These are phyloP conservation scores for Sicyos baderoa DNA, from an alignment of 306 rosid genomes.

Conservation along the genomic window DNA sequence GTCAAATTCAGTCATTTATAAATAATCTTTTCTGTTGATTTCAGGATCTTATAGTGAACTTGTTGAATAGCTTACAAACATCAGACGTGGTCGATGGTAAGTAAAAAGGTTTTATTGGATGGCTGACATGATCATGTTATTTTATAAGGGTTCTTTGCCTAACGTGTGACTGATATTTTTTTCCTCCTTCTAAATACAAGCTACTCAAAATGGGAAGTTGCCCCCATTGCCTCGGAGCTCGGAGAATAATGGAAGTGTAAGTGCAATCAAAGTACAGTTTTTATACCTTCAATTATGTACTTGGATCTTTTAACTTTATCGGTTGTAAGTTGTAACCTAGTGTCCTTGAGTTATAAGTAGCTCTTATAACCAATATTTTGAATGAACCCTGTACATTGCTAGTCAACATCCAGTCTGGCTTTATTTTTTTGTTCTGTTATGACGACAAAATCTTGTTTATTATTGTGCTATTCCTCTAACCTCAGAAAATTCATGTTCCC, in stretches of 20 bases:
- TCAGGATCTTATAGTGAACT: constrained; percentile 78
- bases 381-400: not conserved
- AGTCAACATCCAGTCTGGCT: not conserved
- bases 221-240: constrained; percentile 72
- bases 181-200: constrained; percentile 43
- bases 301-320: not conserved
- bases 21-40: constrained; percentile 26
- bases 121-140: not conserved
- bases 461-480: not conserved
- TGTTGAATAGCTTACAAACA: constrained; percentile 64
- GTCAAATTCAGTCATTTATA: constrained; percentile 20
- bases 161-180: constrained; percentile 14
- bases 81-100: constrained; percentile 70
- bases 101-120: constrained; percentile 25
- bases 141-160: not conserved
- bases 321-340: not conserved
- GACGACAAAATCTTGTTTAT: not conserved
- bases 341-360: not conserved
- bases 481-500: not conserved
- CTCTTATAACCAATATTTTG: not conserved
- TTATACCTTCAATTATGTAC: not conserved
- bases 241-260: constrained; percentile 84
- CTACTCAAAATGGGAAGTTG: constrained; percentile 75
- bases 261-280: constrained; percentile 21
- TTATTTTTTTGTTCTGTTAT: not conserved